Evolutionary conservation across 768 basidiomycete genomes (phyloP), one percentile per base, ranked within the genome.

Genomic region (Collybia mongolica): DNA sequence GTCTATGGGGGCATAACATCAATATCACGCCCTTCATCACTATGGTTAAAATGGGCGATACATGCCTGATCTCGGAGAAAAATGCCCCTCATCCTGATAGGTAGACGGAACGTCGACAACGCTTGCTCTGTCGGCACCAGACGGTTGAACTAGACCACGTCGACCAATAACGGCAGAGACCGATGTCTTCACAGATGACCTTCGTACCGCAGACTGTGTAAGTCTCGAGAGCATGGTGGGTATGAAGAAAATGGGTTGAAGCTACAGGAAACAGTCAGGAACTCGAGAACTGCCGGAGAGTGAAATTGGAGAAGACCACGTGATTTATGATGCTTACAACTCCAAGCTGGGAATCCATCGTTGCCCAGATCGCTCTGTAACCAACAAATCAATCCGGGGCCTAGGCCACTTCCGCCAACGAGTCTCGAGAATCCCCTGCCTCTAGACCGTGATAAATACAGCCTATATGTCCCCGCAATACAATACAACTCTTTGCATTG

Each of bases 81-180:
- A 83, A 62, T 87, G 79, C 9, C 72, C 74, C 54, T 88, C 84
- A 53, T 84, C 83, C 57, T 83, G 77, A 64, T 87, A 88, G 3
- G 81, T 76, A 29, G 86, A 81, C 19, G 90, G 90, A 22, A 91
- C 74, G 55, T 93, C 90, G 56, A 92, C 83, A 46, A 93, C 80
- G 60, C 83, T 90, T 23, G 90, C 90, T 63, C 88, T 77, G 68
- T 91, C 90, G 48, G 90, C 83, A 51, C 81, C 80, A 4, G 91
- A 90, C 12, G 90, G 90, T 60, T 91, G 89, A 32, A 92, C 89
- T 54, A 90, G 86, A 5, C 77, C 67, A 54, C 91, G 75, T 54
- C 74, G 74, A 38, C 71, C 61, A 42, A 60, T 65, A 12, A 54
- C 55, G 17, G 58, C 58, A 14, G 64, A 52, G 6, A 70, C 55